Evolutionary conservation across 768 basidiomycete genomes (phyloP), one percentile per base, ranked within the genome.

Genomic region (Tricholoma terreum): DNA sequence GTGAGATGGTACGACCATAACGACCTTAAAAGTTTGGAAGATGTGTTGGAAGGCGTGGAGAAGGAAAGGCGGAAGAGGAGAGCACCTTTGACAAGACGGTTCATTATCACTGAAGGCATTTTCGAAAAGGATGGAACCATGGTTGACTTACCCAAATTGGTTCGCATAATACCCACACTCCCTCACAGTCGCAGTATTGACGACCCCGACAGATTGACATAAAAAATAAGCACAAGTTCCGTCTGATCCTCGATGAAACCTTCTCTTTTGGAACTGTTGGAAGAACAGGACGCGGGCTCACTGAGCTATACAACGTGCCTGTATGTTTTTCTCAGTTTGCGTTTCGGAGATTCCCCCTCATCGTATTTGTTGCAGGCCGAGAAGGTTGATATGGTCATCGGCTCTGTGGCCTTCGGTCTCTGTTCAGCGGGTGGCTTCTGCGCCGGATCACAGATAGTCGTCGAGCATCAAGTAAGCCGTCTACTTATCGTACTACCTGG

Each of bases 1-100:
- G 84, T 98, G 33, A 84, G 92, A 54, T 99, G 93, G 93, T 99
- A 84, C 69, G 95, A 98, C 63, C 97, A 98, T 69, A 97, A 96
- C 63, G 94, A 98, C 67, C 79, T 94, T 69, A 85, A 86, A 65
- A 92, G 89, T 62, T 81, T 99, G 31, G 96, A 98, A 73, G 87
- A 92, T 15, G 90, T 94, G 7, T 77, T 99, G 54, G 78, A 91
- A 59, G 77, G 78, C 56, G 81, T 96, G 2, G 92, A 91, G 64
- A 95, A 92, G 77, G 96, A 98, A 64, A 78, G 89, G 59, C 88
- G 88, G 73, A 92, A 93, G 75, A 86, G 90, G 54, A 83, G 84
- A 46, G 79, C 79, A 1, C 90, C 90, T 1, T 75, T 98, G 65
- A 97, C 94, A 1, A 80, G 95, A 57, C 81, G 92, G 27, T 99